Conservation (phyloP, 352 stramenopile species). For the Pythium plurisporium region DNA sequence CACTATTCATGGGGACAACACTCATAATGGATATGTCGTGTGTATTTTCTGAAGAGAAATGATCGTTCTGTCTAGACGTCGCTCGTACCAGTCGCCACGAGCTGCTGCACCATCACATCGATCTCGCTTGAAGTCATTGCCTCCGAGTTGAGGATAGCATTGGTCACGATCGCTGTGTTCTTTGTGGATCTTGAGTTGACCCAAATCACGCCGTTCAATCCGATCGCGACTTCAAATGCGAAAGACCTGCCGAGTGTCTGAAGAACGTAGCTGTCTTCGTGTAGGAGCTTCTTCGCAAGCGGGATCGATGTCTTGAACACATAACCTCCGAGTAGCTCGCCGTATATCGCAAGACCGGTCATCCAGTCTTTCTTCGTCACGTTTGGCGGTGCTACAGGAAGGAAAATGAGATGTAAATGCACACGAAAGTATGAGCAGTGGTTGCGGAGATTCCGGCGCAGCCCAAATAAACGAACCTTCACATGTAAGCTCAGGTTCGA, state of each 20-base stretch:
- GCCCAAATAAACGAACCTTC: no score
- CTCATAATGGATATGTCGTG: no score
- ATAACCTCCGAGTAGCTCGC: constrained; percentile 92
- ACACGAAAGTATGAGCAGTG: no score
- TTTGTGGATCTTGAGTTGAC: constrained; percentile 87
- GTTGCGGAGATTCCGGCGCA: no score
- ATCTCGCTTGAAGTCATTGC: constrained; percentile 73
- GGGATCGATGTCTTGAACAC: constrained; percentile 84
- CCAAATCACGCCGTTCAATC: constrained; percentile 96
- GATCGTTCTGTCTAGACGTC: neutral
- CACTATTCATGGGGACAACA: no score
- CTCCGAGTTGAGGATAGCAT: constrained; percentile 88
- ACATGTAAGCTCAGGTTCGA: constrained; percentile 95
- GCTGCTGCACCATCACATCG: constrained; percentile 70
- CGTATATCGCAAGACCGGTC: constrained; percentile 96
- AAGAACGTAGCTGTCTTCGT: constrained; percentile 80
- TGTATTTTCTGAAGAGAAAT: no score
- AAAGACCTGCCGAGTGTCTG: constrained; percentile 74
- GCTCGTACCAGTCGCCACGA: constrained; percentile 55
- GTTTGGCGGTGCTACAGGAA: constrained; percentile 68
- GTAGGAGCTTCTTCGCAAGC: constrained; percentile 67
- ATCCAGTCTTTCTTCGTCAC: constrained; percentile 97
- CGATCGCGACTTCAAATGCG: constrained; percentile 94
- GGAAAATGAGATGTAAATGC: no score
- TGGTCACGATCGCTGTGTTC: constrained; percentile 83